phyloP scores from a whole-genome alignment of 2,329 filamentous ascomycete species.

The Verticillium dahliae region DNA sequence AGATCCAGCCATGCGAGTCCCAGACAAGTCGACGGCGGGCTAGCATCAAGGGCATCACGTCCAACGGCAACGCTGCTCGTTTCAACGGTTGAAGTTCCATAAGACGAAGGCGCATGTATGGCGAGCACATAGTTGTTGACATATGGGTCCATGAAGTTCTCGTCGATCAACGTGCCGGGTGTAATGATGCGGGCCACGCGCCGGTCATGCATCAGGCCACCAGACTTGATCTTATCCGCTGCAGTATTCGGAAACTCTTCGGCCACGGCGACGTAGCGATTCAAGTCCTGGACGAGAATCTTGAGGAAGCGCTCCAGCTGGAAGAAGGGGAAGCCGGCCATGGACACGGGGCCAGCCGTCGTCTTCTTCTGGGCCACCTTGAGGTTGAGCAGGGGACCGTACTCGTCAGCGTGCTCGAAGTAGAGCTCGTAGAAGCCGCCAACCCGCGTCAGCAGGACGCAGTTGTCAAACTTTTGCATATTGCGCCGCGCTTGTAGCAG shows the following conservation, averaged over 20 bases:
- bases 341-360: slow-evolving; percentile 71
- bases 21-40: slow-evolving; percentile 32
- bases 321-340: slow-evolving; percentile 93
- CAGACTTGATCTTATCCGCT: slow-evolving; percentile 63
- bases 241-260: slow-evolving; percentile 81
- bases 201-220: slow-evolving; percentile 78
- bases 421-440: slow-evolving; percentile 98
- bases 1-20: slow-evolving; percentile 92
- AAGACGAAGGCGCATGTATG: slow-evolving; percentile 47
- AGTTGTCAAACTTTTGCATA: slow-evolving; percentile 86
- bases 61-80: neutral
- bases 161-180: slow-evolving; percentile 91
- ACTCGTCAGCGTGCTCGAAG: slow-evolving; percentile 89
- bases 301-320: slow-evolving; percentile 92
- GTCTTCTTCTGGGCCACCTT: slow-evolving; percentile 76
- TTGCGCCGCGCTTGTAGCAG: slow-evolving; percentile 81
- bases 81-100: neutral
- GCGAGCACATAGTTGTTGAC: slow-evolving; percentile 90
- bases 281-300: slow-evolving; percentile 82
- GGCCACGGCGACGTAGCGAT: slow-evolving; percentile 85
- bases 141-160: slow-evolving; percentile 93
- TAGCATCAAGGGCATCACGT: slow-evolving; percentile 5
- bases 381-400: slow-evolving; percentile 77
- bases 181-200: slow-evolving; percentile 84
- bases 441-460: slow-evolving; percentile 84